phyloP scores from a whole-genome alignment of 768 basidiomycete species.

The Crassisporium funariophilum region DNA sequence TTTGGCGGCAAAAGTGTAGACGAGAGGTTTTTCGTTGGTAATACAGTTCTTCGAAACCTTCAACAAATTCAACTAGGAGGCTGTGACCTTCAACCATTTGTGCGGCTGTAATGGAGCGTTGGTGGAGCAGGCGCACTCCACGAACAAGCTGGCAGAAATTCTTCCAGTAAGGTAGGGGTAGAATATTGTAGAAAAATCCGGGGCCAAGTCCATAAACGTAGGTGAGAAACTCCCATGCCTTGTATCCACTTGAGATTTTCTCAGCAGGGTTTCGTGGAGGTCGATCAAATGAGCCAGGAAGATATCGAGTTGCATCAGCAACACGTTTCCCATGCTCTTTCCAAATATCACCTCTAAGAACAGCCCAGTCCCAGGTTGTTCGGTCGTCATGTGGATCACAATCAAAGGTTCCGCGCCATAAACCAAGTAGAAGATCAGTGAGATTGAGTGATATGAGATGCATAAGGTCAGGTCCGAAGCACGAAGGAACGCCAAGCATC shows the following conservation, averaged over 20 bases:
- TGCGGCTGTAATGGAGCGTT: constrained; percentile 6
- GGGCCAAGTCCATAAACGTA: constrained; percentile 30
- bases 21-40: constrained; percentile 20
- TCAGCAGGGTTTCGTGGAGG: constrained; percentile 24
- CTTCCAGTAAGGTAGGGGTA: constrained; percentile 20
- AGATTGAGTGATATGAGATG: constrained; percentile 31
- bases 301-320: constrained; percentile 16
- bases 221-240: constrained; percentile 26
- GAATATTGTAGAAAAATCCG: constrained; percentile 19
- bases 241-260: constrained; percentile 35
- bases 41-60: constrained; percentile 37
- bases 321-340: constrained; percentile 28
- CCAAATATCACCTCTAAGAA: constrained; percentile 22
- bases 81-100: constrained; percentile 23
- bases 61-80: constrained; percentile 22
- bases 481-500: constrained; percentile 24
- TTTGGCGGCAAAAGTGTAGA: constrained; percentile 34
- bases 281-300: constrained; percentile 17
- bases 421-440: constrained; percentile 23
- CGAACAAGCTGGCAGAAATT: constrained; percentile 30
- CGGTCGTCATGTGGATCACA: constrained; percentile 17
- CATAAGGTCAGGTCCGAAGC: constrained; percentile 33
- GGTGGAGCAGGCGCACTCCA: constrained; percentile 22
- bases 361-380: constrained; percentile 29
- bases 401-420: constrained; percentile 33